phyloP scores from a whole-genome alignment of 2,329 filamentous ascomycete genomes.

The Colletotrichum trifolii region DNA sequence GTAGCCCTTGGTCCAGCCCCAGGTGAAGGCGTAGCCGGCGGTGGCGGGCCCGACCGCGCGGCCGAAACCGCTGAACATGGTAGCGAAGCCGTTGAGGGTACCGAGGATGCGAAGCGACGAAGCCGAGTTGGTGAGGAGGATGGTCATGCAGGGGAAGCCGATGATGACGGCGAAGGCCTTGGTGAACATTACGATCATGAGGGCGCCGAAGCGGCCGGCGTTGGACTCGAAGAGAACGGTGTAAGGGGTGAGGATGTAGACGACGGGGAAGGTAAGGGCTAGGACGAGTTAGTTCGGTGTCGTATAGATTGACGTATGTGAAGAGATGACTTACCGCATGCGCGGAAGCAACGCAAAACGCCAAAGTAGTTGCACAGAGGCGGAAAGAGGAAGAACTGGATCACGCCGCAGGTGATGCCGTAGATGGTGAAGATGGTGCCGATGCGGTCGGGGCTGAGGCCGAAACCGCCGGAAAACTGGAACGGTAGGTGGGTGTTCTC shows the following conservation, averaged over 20 bases:
- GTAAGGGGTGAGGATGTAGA: constrained; percentile 87
- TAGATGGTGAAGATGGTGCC: constrained; percentile 88
- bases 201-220: constrained; percentile 64
- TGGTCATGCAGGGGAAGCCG: constrained; percentile 89
- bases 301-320: background rate
- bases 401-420: constrained; percentile 80
- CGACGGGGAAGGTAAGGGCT: constrained; percentile 75
- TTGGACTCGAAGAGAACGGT: constrained; percentile 70
- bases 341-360: constrained; percentile 77
- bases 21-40: constrained; percentile 78
- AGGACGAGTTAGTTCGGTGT: background rate
- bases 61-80: constrained; percentile 82
- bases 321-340: constrained; percentile 56
- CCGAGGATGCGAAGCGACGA: constrained; percentile 87
- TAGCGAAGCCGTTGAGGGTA: constrained; percentile 91
- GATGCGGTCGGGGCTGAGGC: constrained; percentile 77
- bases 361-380: constrained; percentile 78
- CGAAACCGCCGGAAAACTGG: constrained; percentile 86
- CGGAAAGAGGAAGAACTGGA: constrained; percentile 90
- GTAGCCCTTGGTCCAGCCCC: constrained; percentile 80
- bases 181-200: constrained; percentile 75
- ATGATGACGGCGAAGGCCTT: constrained; percentile 84
- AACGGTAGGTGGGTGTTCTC: constrained; percentile 76
- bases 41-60: constrained; percentile 82
- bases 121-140: constrained; percentile 88